These are phyloP conservation scores for Yarrowia sp. DNA, from an alignment of 805 yeast genomes.

Conservation along the genomic window DNA sequence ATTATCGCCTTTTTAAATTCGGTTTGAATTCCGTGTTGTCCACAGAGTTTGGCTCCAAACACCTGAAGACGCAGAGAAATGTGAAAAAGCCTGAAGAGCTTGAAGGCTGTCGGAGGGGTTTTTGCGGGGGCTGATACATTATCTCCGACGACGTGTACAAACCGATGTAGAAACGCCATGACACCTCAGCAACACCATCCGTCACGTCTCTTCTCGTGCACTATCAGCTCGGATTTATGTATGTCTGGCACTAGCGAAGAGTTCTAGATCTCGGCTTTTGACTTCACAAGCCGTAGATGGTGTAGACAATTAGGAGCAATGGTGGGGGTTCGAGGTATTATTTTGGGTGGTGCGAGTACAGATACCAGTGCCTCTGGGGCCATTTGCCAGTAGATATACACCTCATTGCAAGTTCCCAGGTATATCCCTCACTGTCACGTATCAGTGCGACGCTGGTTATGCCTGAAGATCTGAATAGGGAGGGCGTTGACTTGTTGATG, in stretches of 20 bases:
- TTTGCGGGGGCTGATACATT: too few species aligned
- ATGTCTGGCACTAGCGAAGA: neutral
- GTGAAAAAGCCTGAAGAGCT: neutral
- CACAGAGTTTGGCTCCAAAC: slow-evolving; percentile 13
- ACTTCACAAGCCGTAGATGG: neutral
- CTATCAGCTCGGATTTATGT: neutral
- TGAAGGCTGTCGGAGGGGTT: neutral
- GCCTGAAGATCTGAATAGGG: neutral
- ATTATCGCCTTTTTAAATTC: neutral
- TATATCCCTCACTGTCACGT: too few species aligned
- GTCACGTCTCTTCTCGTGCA: too few species aligned
- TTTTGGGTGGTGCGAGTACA: too few species aligned
- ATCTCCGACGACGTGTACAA: too few species aligned
- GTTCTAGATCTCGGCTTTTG: slow-evolving; percentile 4
- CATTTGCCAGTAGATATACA: too few species aligned
- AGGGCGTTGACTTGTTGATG: neutral
- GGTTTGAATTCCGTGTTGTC: neutral
- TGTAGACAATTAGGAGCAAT: neutral
- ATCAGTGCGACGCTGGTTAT: too few species aligned
- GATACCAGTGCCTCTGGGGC: too few species aligned
- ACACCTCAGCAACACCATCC: too few species aligned
- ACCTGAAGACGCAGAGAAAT: neutral
- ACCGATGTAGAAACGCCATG: too few species aligned
- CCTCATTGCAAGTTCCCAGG: too few species aligned
- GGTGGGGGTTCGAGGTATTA: too few species aligned